Conservation (phyloP, 176 grass and related monocot species). For the Metroxylon sagu region DNA sequence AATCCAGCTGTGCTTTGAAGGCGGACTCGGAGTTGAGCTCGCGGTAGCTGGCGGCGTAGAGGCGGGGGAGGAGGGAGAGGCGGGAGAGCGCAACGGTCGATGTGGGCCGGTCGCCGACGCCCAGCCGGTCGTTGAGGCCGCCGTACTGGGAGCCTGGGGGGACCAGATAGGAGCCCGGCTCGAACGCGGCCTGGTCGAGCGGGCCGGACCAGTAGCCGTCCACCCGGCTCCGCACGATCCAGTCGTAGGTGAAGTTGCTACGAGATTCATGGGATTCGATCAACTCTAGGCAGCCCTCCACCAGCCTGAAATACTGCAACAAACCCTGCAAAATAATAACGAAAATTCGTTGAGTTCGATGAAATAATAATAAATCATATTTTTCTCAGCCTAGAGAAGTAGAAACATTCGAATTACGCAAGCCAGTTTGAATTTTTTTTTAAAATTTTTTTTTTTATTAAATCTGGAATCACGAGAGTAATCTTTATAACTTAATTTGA, state of each 20-base stretch:
- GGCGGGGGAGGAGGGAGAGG: constrained; percentile 35
- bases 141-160: constrained; percentile 53
- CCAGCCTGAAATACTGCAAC: constrained; percentile 69
- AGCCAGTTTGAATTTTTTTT: too few relatives aligned
- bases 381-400: too few relatives aligned
- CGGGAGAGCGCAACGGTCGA: constrained; percentile 43
- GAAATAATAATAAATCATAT: too few relatives aligned
- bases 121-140: constrained; percentile 80
- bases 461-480: too few relatives aligned
- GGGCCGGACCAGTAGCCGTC: constrained; percentile 61
- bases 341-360: neutral
- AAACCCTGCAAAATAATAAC: constrained; percentile 37
- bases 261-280: constrained; percentile 42
- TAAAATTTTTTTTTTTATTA: too few relatives aligned
- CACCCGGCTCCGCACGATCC: constrained; percentile 65
- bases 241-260: constrained; percentile 48
- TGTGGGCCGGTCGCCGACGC: constrained; percentile 27
- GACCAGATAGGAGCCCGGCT: constrained; percentile 30
- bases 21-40: constrained; percentile 64
- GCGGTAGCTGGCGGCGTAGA: constrained; percentile 27
- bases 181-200: constrained; percentile 11
- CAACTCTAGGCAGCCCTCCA: constrained; percentile 70
- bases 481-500: too few relatives aligned
- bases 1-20: constrained; percentile 50
- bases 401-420: too few relatives aligned